Evolutionary conservation across 805 yeast genomes (phyloP).

Genomic region (Candida germanica): DNA sequence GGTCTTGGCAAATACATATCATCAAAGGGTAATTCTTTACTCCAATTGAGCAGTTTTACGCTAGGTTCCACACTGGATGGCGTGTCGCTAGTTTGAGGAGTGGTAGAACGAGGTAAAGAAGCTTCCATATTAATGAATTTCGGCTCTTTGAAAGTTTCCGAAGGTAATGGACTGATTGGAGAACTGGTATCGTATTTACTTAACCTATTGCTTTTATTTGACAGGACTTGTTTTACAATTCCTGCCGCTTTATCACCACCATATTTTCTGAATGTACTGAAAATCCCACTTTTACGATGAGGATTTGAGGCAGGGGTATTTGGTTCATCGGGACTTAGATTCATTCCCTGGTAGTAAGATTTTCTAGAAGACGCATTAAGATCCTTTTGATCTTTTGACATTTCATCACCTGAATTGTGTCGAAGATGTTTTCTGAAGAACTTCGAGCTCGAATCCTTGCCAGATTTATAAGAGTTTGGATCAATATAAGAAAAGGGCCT

Average conservation of each 20-base stretch:
- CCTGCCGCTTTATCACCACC: conserved; percentile 40
- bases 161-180: conserved; percentile 14
- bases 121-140: conserved; percentile 13
- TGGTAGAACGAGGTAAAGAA: conserved; percentile 6
- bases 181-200: conserved; percentile 10
- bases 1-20: conserved; percentile 24
- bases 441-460: conserved; percentile 25
- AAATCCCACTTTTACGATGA: conserved; percentile 29
- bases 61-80: conserved; percentile 5
- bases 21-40: conserved; percentile 16
- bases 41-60: conserved; percentile 1
- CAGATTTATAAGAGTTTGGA: conserved; percentile 20
- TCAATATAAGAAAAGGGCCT: conserved; percentile 41
- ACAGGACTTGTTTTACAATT: conserved; percentile 29
- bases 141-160: conserved; percentile 9
- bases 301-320: conserved; percentile 3
- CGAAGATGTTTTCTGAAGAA: conserved; percentile 64
- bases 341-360: conserved; percentile 16
- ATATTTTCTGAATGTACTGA: conserved; percentile 39
- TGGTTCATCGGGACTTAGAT: conserved; percentile 13
- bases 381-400: conserved; percentile 1
- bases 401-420: conserved; percentile 22
- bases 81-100: conserved; percentile 6
- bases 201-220: conserved; percentile 9
- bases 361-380: conserved; percentile 1